A percentile compares a stretch with the other conserved stretches of the same genome.
These are phyloP conservation scores for Ophiostoma sp. DNA, from an alignment of 2,329 filamentous ascomycete species.

Conservation along the genomic window DNA sequence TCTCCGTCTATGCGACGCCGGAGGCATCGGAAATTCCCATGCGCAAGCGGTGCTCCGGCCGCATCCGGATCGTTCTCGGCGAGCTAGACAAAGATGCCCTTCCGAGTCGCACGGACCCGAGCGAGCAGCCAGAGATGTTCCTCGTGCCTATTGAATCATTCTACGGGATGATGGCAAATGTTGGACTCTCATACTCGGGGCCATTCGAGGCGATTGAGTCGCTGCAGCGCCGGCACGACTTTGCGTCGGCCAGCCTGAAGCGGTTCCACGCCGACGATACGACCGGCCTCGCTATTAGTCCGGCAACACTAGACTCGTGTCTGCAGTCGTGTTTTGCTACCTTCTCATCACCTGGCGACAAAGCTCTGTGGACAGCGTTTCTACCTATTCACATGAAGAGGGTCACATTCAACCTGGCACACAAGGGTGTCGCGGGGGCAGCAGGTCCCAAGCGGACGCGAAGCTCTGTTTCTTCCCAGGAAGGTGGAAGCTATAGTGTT, in stretches of 20 bases:
- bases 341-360: conserved; percentile 38
- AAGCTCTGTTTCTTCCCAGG: conserved; percentile 13
- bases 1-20: conserved; percentile 35
- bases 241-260: conserved; percentile 33
- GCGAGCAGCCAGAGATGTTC: conserved; percentile 32
- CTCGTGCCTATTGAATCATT: conserved; percentile 34
- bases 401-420: conserved; percentile 37
- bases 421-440: neutral
- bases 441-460: neutral
- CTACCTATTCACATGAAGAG: conserved; percentile 35
- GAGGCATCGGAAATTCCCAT: conserved; percentile 33
- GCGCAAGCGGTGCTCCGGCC: conserved; percentile 36
- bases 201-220: conserved; percentile 36
- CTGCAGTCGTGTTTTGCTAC: conserved; percentile 41
- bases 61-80: conserved; percentile 34
- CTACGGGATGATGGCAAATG: conserved; percentile 39
- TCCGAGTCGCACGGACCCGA: conserved; percentile 26
- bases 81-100: conserved; percentile 29
- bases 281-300: conserved; percentile 36
- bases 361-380: conserved; percentile 41
- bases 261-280: conserved; percentile 36
- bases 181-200: conserved; percentile 37
- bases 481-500: conserved; percentile 26
- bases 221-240: conserved; percentile 35
- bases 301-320: conserved; percentile 40